These are phyloP conservation scores for Nadsonia commutata DNA, from an alignment of 1,139 yeast genomes.

Conservation along the genomic window DNA sequence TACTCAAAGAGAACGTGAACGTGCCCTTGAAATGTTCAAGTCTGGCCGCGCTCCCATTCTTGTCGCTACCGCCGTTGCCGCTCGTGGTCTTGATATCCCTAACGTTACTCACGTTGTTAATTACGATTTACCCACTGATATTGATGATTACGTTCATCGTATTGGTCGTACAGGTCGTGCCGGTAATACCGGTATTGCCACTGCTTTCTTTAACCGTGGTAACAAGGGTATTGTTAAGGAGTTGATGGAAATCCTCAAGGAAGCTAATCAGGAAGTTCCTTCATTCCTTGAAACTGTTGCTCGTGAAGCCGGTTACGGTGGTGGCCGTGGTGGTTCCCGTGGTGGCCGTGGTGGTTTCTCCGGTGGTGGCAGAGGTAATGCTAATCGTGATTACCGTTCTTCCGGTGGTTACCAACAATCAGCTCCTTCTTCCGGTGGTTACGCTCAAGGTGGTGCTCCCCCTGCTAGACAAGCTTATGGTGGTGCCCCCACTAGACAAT, in stretches of 20 bases:
- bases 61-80: slow-evolving; percentile 98
- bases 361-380: slow-evolving; percentile 17
- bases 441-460: slow-evolving; percentile 22
- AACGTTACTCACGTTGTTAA: slow-evolving; percentile 95
- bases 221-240: slow-evolving; percentile 85
- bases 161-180: slow-evolving; percentile 99
- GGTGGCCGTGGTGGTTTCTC: slow-evolving; percentile 26
- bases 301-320: slow-evolving; percentile 57
- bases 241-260: slow-evolving; percentile 70
- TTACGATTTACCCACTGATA: slow-evolving; percentile 91
- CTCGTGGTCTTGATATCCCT: slow-evolving; percentile 98
- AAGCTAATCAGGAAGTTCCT: slow-evolving; percentile 97
- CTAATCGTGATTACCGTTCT: slow-evolving; percentile 25
- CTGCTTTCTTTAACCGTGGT: slow-evolving; percentile 95
- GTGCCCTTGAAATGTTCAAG: slow-evolving; percentile 83
- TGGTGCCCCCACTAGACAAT: slow-evolving; percentile 22
- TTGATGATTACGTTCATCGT: slow-evolving; percentile 97
- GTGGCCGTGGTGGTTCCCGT: slow-evolving; percentile 41
- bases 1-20: slow-evolving; percentile 94
- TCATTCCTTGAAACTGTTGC: slow-evolving; percentile 66
- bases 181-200: slow-evolving; percentile 96
- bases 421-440: slow-evolving; percentile 15
- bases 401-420: slow-evolving; percentile 20
- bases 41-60: slow-evolving; percentile 77
- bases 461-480: slow-evolving; percentile 20